Evolutionary conservation across 352 stramenopile species (phyloP).

Genomic region (Detonula confervacea): DNA sequence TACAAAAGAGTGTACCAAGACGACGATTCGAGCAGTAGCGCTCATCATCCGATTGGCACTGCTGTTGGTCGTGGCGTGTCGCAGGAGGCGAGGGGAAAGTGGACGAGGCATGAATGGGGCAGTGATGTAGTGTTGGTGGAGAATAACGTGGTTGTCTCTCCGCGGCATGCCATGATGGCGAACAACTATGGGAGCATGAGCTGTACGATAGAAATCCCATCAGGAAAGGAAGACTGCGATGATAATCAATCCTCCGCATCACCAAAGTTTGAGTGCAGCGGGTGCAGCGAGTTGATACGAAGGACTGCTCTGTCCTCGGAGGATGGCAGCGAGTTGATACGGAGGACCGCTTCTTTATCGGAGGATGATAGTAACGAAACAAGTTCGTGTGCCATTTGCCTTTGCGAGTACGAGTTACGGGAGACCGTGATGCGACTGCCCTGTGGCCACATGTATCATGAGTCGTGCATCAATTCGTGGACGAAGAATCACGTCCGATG

Average conservation of each 20-base stretch:
- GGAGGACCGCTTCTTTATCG: slow-evolving; percentile 13
- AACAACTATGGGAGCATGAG: too few species aligned
- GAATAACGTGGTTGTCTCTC: too few species aligned
- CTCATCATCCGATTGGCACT: too few species aligned
- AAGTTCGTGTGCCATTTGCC: slow-evolving; percentile 90
- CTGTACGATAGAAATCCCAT: too few species aligned
- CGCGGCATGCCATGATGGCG: slow-evolving; percentile 15
- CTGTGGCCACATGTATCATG: slow-evolving; percentile 93
- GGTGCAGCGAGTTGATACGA: too few species aligned
- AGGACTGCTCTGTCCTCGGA: slow-evolving; percentile 2
- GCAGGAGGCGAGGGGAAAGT: slow-evolving; percentile 67
- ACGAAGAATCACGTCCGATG: slow-evolving; percentile 92
- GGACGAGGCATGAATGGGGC: slow-evolving; percentile 74
- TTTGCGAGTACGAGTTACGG: slow-evolving; percentile 88
- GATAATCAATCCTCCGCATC: too few species aligned
- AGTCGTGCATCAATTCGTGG: slow-evolving; percentile 92
- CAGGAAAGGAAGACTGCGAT: too few species aligned
- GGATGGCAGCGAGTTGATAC: neutral
- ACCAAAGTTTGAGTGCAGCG: too few species aligned
- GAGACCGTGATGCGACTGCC: slow-evolving; percentile 88
- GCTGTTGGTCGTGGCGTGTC: slow-evolving; percentile 65
- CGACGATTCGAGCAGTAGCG: too few species aligned
- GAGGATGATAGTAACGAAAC: slow-evolving; percentile 58
- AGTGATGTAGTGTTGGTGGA: slow-evolving; percentile 28
- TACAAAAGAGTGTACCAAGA: too few species aligned